These are phyloP conservation scores for Sporothrix brasiliensis DNA, from an alignment of 2,329 filamentous ascomycete genomes.

Conservation along the genomic window DNA sequence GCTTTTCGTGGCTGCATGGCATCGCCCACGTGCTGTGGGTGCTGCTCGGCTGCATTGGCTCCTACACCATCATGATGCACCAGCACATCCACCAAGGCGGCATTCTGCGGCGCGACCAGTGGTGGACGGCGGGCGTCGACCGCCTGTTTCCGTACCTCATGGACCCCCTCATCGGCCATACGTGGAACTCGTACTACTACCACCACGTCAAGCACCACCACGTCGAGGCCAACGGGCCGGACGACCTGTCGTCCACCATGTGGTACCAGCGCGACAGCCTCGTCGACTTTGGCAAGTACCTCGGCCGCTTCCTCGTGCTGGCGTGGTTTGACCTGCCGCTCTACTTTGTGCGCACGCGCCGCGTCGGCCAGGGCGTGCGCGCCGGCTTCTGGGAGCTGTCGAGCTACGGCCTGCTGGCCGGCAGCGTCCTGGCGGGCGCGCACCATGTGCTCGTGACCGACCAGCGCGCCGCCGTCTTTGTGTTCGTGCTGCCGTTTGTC, in stretches of 20 bases:
- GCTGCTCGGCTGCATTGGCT: conserved; percentile 64
- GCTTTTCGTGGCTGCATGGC: conserved; percentile 70
- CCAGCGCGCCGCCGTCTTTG: conserved; percentile 62
- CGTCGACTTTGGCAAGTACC: conserved; percentile 69
- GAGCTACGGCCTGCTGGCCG: conserved; percentile 57
- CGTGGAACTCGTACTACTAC: conserved; percentile 83
- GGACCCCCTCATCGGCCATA: conserved; percentile 79
- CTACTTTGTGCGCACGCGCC: conserved; percentile 71
- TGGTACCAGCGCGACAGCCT: conserved; percentile 73
- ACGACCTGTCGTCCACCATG: conserved; percentile 75
- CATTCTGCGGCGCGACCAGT: conserved; percentile 59
- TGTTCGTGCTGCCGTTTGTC: conserved; percentile 66
- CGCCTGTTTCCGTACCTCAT: conserved; percentile 69
- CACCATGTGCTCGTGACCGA: conserved; percentile 49
- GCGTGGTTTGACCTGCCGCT: conserved; percentile 74
- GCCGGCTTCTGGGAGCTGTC: conserved; percentile 63
- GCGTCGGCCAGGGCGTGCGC: conserved; percentile 56
- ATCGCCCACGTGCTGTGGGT: conserved; percentile 67
- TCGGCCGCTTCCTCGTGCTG: conserved; percentile 72
- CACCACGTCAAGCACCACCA: conserved; percentile 88
- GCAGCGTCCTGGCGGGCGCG: conserved; percentile 42
- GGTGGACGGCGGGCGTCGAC: conserved; percentile 55
- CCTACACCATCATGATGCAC: conserved; percentile 81
- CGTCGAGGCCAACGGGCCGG: conserved; percentile 74
- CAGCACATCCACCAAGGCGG: conserved; percentile 81